These are phyloP conservation scores for Lichtheimia ornata DNA, from an alignment of 371 early-diverging fungal species.

Conservation along the genomic window DNA sequence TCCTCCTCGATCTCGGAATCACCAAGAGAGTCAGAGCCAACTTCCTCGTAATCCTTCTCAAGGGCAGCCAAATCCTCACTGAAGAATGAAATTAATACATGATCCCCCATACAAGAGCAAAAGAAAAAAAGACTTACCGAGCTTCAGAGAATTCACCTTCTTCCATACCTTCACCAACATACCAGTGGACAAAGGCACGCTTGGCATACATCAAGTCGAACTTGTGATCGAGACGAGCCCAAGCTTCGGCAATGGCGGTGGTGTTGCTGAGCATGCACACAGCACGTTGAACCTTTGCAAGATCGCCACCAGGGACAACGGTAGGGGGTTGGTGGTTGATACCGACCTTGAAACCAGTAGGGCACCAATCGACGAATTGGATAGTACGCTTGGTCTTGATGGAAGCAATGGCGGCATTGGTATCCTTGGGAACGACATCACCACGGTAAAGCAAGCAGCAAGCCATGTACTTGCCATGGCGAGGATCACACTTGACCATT, in stretches of 20 bases:
- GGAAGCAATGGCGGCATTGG: constrained; percentile 84
- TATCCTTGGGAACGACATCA: constrained; percentile 85
- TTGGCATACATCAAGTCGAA: constrained; percentile 96
- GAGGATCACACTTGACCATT: constrained; percentile 95
- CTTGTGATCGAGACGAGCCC: constrained; percentile 92
- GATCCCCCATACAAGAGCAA: not conserved
- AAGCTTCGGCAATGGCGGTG: constrained; percentile 94
- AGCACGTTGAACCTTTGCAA: constrained; percentile 88
- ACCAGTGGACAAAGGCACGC: constrained; percentile 98
- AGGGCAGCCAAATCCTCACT: constrained; percentile 94
- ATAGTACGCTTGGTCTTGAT: constrained; percentile 90
- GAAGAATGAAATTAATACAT: not conserved
- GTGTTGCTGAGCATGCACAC: constrained; percentile 94
- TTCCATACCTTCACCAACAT: constrained; percentile 96
- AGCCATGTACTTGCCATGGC: constrained; percentile 94
- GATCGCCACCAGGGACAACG: constrained; percentile 84
- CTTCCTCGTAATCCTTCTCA: constrained; percentile 98
- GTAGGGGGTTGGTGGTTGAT: constrained; percentile 90
- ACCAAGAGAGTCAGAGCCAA: constrained; percentile 80
- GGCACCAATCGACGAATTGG: constrained; percentile 97
- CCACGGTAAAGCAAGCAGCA: constrained; percentile 94
- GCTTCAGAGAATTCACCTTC: constrained; percentile 89
- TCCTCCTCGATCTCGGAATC: constrained; percentile 59
- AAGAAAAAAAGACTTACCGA: constrained; percentile 71
- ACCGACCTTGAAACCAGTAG: constrained; percentile 85